These are phyloP conservation scores for Cicer yamashitae DNA, from an alignment of 306 rosid genomes.

Conservation along the genomic window DNA sequence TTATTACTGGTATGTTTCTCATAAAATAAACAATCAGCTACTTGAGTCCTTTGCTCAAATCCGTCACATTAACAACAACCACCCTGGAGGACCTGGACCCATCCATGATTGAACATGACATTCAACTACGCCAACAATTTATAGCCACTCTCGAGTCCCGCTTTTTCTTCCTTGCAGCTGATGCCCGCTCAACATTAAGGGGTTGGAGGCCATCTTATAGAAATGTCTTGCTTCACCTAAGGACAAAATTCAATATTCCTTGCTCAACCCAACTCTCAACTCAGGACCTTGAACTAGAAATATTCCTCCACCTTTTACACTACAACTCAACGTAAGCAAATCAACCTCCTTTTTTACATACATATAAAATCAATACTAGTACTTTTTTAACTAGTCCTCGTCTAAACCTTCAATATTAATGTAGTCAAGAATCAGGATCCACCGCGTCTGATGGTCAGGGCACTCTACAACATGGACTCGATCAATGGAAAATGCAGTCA, in stretches of 20 bases:
- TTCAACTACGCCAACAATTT: constrained; percentile 71
- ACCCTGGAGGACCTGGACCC: constrained; percentile 56
- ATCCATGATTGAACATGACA: constrained; percentile 75
- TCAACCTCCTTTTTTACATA: not conserved
- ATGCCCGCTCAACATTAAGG: constrained; percentile 89
- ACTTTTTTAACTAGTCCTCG: constrained; percentile 18
- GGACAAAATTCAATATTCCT: constrained; percentile 68
- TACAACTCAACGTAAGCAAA: constrained; percentile 58
- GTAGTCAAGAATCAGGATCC: constrained; percentile 66
- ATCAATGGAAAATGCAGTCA: constrained; percentile 74
- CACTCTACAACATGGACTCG: constrained; percentile 74
- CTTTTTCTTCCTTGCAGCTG: constrained; percentile 92
- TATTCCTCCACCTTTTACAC: constrained; percentile 86
- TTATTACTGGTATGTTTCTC: not conserved
- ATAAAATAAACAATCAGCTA: constrained; percentile 56
- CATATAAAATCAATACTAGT: too few relatives aligned
- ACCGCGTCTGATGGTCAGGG: constrained; percentile 52
- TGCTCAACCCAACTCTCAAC: constrained; percentile 80
- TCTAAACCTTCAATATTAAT: constrained; percentile 44
- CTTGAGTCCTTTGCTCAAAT: constrained; percentile 92
- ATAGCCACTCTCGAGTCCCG: constrained; percentile 75
- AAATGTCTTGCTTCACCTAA: constrained; percentile 79
- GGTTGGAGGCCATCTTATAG: constrained; percentile 99
- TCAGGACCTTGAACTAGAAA: constrained; percentile 89
- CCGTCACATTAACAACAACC: constrained; percentile 57